Conservation (phyloP, 1,139 yeast genomes). For the Pneumocystis jirovecii region DNA sequence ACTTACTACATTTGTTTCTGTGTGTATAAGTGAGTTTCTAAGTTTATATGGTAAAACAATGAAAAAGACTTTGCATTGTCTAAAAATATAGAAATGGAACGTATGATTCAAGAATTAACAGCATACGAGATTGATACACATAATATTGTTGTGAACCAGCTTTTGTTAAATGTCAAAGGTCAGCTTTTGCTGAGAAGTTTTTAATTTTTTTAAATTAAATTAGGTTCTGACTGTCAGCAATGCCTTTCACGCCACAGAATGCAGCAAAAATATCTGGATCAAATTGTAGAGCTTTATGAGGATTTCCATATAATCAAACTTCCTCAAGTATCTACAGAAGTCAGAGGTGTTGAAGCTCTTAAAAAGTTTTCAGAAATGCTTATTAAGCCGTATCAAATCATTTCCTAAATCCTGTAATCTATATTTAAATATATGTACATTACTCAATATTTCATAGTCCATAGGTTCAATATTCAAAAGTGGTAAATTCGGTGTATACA, state of each 20-base stretch:
- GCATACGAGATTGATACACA: constrained; percentile 92
- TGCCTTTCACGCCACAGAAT: constrained; percentile 88
- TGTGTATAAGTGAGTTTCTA: constrained; percentile 89
- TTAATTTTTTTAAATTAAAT: constrained; percentile 18
- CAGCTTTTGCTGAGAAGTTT: constrained; percentile 28
- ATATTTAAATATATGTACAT: not conserved
- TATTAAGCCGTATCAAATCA: constrained; percentile 11
- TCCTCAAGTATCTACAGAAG: constrained; percentile 88
- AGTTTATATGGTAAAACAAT: constrained; percentile 83
- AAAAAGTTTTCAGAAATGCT: constrained; percentile 39
- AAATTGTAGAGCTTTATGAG: constrained; percentile 83
- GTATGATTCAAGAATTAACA: constrained; percentile 67
- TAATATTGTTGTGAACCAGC: constrained; percentile 86
- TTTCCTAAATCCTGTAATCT: not conserved
- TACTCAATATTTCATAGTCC: not conserved
- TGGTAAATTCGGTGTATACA: not conserved
- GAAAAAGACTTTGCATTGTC: not conserved
- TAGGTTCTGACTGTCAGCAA: constrained; percentile 44
- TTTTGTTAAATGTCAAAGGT: constrained; percentile 46
- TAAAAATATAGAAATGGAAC: not conserved
- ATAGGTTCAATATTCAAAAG: not conserved
- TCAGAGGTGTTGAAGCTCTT: constrained; percentile 77
- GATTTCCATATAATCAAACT: constrained; percentile 90
- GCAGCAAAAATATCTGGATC: constrained; percentile 89
- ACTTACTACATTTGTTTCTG: constrained; percentile 89